Evolutionary conservation across 495 filamentous ascomycete species (phyloP).

Genomic region (Penicillium taxi): DNA sequence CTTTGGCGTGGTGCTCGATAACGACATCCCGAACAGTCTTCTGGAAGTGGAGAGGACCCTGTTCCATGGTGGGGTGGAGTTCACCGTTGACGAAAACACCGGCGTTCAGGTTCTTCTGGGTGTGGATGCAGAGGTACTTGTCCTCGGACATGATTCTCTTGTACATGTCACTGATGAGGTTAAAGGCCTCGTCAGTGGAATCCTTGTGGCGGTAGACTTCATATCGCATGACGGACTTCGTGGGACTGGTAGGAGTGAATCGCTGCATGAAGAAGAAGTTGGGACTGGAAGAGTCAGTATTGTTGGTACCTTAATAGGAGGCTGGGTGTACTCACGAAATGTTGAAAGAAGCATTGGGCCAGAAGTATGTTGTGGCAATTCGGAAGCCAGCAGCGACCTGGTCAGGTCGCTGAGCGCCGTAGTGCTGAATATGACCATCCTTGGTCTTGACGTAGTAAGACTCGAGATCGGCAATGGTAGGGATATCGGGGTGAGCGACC

Average conservation of each 20-base stretch:
- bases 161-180: conserved; percentile 36
- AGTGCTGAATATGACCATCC: conserved; percentile 32
- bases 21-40: conserved; percentile 34
- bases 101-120: conserved; percentile 42
- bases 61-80: conserved; percentile 40
- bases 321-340: conserved; percentile 29
- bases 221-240: conserved; percentile 33
- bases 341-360: conserved; percentile 38
- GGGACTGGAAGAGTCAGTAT: conserved; percentile 22
- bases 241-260: conserved; percentile 33
- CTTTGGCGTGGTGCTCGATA: conserved; percentile 25
- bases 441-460: conserved; percentile 36
- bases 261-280: conserved; percentile 45
- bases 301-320: not conserved
- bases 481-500: conserved; percentile 41
- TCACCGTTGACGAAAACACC: conserved; percentile 43
- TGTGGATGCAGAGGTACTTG: conserved; percentile 37
- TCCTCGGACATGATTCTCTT: conserved; percentile 42
- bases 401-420: conserved; percentile 29
- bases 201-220: conserved; percentile 44
- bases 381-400: conserved; percentile 27
- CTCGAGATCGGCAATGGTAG: conserved; percentile 33
- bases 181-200: conserved; percentile 36
- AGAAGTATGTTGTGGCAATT: conserved; percentile 36
- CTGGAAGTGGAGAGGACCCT: conserved; percentile 42